phyloP scores from a whole-genome alignment of 2,329 filamentous ascomycete species.

The Paraconiothyrium brasiliense region DNA sequence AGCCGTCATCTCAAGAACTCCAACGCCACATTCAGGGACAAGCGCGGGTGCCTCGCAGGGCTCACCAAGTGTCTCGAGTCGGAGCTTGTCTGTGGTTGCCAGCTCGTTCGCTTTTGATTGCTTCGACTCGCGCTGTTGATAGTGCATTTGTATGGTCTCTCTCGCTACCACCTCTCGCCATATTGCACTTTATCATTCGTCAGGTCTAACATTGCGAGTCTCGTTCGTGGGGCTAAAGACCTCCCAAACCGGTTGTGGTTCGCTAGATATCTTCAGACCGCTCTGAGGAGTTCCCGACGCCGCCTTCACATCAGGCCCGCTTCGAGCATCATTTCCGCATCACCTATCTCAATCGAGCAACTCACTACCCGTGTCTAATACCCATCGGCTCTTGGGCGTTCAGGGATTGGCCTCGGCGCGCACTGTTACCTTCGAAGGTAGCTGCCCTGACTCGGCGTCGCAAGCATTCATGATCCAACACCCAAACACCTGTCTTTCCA shows the following conservation, averaged over 20 bases:
- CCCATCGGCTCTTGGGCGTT: constrained; percentile 37
- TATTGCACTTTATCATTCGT: constrained; percentile 33
- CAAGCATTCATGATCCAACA: constrained; percentile 35
- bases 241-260: constrained; percentile 38
- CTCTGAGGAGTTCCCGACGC: constrained; percentile 37
- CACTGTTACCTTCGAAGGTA: constrained; percentile 17
- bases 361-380: constrained; percentile 34
- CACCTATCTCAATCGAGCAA: constrained; percentile 42
- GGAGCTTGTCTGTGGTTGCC: constrained; percentile 33
- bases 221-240: constrained; percentile 40
- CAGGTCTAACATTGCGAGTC: constrained; percentile 46
- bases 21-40: constrained; percentile 45
- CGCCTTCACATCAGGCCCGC: constrained; percentile 44
- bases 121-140: constrained; percentile 21
- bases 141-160: constrained; percentile 26
- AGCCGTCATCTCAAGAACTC: constrained; percentile 28
- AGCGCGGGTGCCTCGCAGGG: constrained; percentile 41
- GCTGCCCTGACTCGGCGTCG: constrained; percentile 29
- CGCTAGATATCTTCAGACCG: constrained; percentile 34
- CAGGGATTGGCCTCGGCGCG: constrained; percentile 36
- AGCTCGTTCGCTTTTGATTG: constrained; percentile 33
- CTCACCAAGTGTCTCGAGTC: constrained; percentile 21
- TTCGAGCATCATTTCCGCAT: constrained; percentile 45
- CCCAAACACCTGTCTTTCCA: constrained; percentile 28
- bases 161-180: constrained; percentile 19